Evolutionary conservation across 2,329 filamentous ascomycete genomes (phyloP).

Genomic region (Huntiella abstrusa): DNA sequence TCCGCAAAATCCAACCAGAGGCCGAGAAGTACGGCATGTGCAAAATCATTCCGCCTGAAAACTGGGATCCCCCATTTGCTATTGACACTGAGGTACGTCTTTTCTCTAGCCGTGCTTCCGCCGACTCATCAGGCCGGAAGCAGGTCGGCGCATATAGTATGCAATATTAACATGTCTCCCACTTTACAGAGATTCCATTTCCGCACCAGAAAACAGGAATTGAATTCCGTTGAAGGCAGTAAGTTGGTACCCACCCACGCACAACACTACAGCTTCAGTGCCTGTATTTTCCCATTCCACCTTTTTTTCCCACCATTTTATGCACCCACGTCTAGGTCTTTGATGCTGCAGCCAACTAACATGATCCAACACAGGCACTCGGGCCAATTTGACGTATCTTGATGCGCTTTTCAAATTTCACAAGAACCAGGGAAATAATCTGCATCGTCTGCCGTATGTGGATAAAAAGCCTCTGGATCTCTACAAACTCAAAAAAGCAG

Average conservation of each 20-base stretch:
- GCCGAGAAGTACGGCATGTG: slow-evolving; percentile 78
- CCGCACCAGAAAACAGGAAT: slow-evolving; percentile 81
- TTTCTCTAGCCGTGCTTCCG: too few species aligned
- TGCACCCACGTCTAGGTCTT: slow-evolving; percentile 1
- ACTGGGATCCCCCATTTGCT: slow-evolving; percentile 86
- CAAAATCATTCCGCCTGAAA: slow-evolving; percentile 86
- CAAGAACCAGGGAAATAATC: slow-evolving; percentile 84
- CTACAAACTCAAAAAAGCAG: slow-evolving; percentile 90
- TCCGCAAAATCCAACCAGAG: slow-evolving; percentile 76
- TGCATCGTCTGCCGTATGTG: slow-evolving; percentile 87
- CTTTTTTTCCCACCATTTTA: background rate
- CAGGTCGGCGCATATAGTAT: background rate
- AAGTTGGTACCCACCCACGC: slow-evolving; percentile 21
- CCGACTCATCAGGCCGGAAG: background rate
- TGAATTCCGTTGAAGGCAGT: slow-evolving; percentile 98
- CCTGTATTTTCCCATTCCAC: background rate
- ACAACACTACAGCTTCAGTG: background rate
- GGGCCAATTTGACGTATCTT: slow-evolving; percentile 87
- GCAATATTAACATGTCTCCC: slow-evolving; percentile 12
- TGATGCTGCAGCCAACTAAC: too few species aligned
- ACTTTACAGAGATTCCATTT: slow-evolving; percentile 72
- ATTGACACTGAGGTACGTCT: slow-evolving; percentile 75
- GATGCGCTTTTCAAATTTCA: slow-evolving; percentile 92
- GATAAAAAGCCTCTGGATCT: slow-evolving; percentile 94
- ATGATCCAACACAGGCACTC: slow-evolving; percentile 43